Percentiles rank a stretch among this genome's conserved stretches.
phyloP scores from a whole-genome alignment of 1,284 basidiomycete species.

The Rhodotorula sp. region DNA sequence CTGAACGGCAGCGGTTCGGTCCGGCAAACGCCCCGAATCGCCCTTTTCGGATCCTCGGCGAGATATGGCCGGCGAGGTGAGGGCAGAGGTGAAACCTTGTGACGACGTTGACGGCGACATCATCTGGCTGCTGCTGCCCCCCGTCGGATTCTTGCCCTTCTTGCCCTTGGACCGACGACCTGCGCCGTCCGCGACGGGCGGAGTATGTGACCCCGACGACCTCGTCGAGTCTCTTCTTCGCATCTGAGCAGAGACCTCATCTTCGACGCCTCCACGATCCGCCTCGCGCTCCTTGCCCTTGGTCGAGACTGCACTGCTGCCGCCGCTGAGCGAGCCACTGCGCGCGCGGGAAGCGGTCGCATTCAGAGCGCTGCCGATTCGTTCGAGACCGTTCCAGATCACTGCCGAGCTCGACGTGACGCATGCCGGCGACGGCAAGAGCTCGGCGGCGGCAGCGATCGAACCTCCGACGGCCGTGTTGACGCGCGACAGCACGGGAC shows the following conservation, averaged over 20 bases:
- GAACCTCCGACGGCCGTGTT: neutral
- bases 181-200: neutral
- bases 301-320: neutral
- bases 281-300: slow-evolving; percentile 5
- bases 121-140: no score
- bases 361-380: neutral
- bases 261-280: neutral
- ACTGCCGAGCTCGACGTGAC: slow-evolving; percentile 21
- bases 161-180: slow-evolving; percentile 10
- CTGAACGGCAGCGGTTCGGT: neutral
- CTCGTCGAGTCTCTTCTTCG: no score
- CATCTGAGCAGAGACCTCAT: neutral
- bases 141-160: slow-evolving; percentile 15
- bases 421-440: slow-evolving; percentile 12
- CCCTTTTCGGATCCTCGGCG: neutral
- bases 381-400: slow-evolving; percentile 13
- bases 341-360: neutral
- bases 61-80: neutral
- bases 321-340: neutral
- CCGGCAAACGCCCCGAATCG: no score
- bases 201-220: neutral
- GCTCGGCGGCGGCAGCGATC: neutral
- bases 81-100: neutral
- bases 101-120: neutral
- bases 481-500: neutral